Base-by-base conservation (phyloP, 257 asterid genomes). In the Paraleonurus japonicus region DNA sequence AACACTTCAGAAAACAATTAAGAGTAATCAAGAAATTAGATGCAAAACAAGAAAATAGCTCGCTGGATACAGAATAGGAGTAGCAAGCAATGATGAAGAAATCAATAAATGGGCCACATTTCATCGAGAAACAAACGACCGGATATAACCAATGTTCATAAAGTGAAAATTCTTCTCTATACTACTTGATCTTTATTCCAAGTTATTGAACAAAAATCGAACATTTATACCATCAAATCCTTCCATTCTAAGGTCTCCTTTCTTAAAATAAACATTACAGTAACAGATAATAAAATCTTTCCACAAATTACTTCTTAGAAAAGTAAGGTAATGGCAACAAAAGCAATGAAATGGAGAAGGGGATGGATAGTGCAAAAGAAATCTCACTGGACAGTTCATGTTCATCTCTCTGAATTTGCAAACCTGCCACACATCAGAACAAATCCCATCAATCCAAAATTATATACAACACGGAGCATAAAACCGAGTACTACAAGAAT, bases 361-460 rank as follows among this genome's bases (percentile, higher is more conserved):
- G 6, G 23, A n/a, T 43, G 67, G 30, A n/a, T n/a, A n/a, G n/a
- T n/a, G n/a, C n/a, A n/a, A n/a, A 51, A 17, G 41, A 70, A 15
- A 63, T 27, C 89, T 86, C 69, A 94, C 98, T 94, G 61, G 96
- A 81, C 12, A 91, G 47, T 0, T 58, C 84, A 28, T 39, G 92
- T 55, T 84, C 82, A 64, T 88, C 90, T 76, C 90, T 91, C 84
- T 94, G 99, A 79, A 85, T 81, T 78, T 94, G 99, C 82, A 94
- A 79, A 80, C 97, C 99, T 91, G 85, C 78, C 48, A 54, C 17
- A 17, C 15, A 69, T 65, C 16, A 65, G 39, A 28, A 68, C 28
- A 39, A 51, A 61, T 61, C 12, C 65, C 37, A 28, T 33, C 35
- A 61, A 58, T 1, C 17, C 6, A 48, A 28, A 23, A 19, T 48